Base-by-base conservation (phyloP, 768 basidiomycete genomes). In the Podaxis sp. region DNA sequence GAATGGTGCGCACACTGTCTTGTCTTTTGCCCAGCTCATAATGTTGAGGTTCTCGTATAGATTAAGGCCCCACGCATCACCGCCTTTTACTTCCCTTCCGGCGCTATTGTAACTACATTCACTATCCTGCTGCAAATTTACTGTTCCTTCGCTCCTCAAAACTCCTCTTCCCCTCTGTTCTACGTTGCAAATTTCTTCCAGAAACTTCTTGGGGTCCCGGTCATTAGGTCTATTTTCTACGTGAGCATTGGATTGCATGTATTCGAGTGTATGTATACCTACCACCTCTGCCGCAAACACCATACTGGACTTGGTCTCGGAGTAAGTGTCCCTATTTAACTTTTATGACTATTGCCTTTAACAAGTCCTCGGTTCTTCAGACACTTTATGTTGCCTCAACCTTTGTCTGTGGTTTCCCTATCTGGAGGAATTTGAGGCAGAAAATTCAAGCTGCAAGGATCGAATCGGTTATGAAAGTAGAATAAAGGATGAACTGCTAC, bases 381-480 rank as follows among this genome's bases (percentile, higher is more conserved):
- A 66, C 73, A 2, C 70, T 77, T 24, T 91, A 90, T 71, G 69
- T 85, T n/a, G 26, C 77, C 1, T 67, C 79, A 0, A 84, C 86
- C 1, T n/a, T 87, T 1, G 0, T 81, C 0, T 74, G 81, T 36
- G 92, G 92, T 0, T 79, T 77, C 57, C 86, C 87, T 0, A 77
- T 85, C 11, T 84, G 83, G 79, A 28, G 61, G 9, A 81, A 85
- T 64, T 72, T 93, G 64, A 76, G 83, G 59, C 80, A 73, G 66
- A 81, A 83, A 26, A 82, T 92, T 9, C 88, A 93, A 65, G 73
- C 76, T 36, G 85, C 86, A 15, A 81, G 90, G 2, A 93, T 93
- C 48, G 85, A 90, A 61, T 91, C 90, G 30, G 88, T 93, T 3
- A 87, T 90, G 87, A 93, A 93, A 72, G 82, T 83, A 9, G 75